These are phyloP conservation scores for Aschersonia sp. DNA, from an alignment of 2,329 filamentous ascomycete species.

Conservation along the genomic window DNA sequence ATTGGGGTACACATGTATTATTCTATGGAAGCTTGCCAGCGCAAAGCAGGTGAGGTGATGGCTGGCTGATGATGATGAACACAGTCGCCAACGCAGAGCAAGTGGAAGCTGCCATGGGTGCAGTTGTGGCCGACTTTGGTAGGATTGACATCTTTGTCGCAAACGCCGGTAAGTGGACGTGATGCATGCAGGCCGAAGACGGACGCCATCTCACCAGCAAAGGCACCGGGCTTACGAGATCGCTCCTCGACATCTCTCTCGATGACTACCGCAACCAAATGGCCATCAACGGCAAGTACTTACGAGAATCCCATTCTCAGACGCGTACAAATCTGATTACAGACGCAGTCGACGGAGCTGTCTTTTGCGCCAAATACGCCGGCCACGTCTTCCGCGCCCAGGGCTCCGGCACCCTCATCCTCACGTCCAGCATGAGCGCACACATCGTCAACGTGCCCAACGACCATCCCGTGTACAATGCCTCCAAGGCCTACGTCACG, in stretches of 20 bases:
- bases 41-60: no score
- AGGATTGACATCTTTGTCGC: constrained; percentile 24
- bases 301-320: background rate
- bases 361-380: background rate
- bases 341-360: background rate
- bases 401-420: constrained; percentile 33
- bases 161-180: constrained; percentile 8
- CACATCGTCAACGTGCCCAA: constrained; percentile 36
- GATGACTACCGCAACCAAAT: constrained; percentile 35
- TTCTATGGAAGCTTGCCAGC: no score
- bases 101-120: constrained; percentile 20
- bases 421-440: constrained; percentile 34
- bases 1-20: no score
- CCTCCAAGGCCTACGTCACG: constrained; percentile 38
- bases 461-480: constrained; percentile 42
- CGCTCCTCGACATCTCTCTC: constrained; percentile 36
- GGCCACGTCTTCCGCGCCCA: background rate
- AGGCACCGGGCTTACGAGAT: constrained; percentile 38
- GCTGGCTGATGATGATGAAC: no score
- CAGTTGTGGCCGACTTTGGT: constrained; percentile 23
- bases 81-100: background rate
- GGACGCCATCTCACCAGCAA: constrained; percentile 5
- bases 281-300: constrained; percentile 33
- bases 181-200: no score
- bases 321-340: no score